Evolutionary conservation across 352 stramenopile genomes (phyloP).

Genomic region (Pythium monospermum): DNA sequence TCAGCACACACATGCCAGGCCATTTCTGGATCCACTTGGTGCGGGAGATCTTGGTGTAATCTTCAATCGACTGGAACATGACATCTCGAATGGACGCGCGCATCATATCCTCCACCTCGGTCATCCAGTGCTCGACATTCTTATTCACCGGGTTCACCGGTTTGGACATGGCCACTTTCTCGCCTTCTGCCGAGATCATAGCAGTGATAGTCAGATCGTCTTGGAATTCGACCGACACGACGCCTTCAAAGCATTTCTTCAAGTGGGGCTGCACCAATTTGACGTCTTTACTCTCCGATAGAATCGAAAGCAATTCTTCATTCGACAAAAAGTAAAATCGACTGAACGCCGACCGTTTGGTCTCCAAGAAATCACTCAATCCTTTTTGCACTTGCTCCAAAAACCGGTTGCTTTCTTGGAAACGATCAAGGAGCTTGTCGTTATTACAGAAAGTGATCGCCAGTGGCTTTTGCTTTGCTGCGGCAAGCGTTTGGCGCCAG

Average conservation of each 20-base stretch:
- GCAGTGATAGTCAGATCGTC: constrained; percentile 88
- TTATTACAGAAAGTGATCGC: constrained; percentile 93
- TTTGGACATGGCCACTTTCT: constrained; percentile 82
- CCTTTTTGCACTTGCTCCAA: constrained; percentile 95
- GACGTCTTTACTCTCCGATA: constrained; percentile 95
- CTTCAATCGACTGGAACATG: constrained; percentile 89
- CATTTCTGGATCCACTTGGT: constrained; percentile 96
- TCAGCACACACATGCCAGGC: constrained; percentile 92
- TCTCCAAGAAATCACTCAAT: constrained; percentile 94
- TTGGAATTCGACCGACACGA: constrained; percentile 91
- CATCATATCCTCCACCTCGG: constrained; percentile 92
- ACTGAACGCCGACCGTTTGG: constrained; percentile 90
- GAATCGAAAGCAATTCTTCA: constrained; percentile 93
- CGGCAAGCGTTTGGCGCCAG: constrained; percentile 87
- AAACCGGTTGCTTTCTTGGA: constrained; percentile 92
- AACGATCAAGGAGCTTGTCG: constrained; percentile 88
- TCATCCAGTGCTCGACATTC: constrained; percentile 96
- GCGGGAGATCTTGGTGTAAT: constrained; percentile 87
- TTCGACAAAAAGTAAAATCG: constrained; percentile 96
- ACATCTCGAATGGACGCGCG: constrained; percentile 86
- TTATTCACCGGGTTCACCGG: constrained; percentile 90
- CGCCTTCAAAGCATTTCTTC: constrained; percentile 95
- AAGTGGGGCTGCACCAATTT: constrained; percentile 92
- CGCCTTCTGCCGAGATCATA: constrained; percentile 90
- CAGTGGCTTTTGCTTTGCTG: constrained; percentile 79